These are phyloP conservation scores for Plasmodium vinckei DNA, from an alignment of 169 alveolate genomes.

Conservation along the genomic window DNA sequence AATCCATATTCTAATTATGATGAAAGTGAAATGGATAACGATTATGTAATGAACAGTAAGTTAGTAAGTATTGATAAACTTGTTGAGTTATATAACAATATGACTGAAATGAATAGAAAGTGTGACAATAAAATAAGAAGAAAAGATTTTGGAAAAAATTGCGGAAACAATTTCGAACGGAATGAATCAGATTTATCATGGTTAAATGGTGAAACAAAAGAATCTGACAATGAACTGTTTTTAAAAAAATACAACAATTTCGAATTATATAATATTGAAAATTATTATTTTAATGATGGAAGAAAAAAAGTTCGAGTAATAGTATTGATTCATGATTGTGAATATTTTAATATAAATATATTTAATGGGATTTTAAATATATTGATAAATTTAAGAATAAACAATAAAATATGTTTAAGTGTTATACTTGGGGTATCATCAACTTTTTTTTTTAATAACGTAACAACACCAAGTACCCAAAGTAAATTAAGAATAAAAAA, in stretches of 20 bases:
- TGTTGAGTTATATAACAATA: slow-evolving; percentile 18
- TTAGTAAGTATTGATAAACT: slow-evolving; percentile 32
- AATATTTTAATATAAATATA: slow-evolving; percentile 52
- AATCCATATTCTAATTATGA: neutral
- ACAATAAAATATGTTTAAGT: slow-evolving; percentile 41
- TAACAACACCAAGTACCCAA: slow-evolving; percentile 65
- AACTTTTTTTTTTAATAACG: slow-evolving; percentile 46
- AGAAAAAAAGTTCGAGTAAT: slow-evolving; percentile 52
- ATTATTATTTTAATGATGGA: slow-evolving; percentile 47
- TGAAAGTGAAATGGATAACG: neutral
- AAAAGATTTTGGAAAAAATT: neutral
- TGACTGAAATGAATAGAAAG: slow-evolving; percentile 39
- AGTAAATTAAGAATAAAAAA: slow-evolving; percentile 63
- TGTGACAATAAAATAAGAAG: neutral
- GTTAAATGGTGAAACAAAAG: slow-evolving; percentile 5
- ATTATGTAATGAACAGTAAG: neutral
- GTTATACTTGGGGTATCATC: slow-evolving; percentile 61
- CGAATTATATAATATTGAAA: slow-evolving; percentile 28
- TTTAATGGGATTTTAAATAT: slow-evolving; percentile 65
- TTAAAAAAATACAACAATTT: neutral
- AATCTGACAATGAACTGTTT: neutral
- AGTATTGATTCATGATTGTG: slow-evolving; percentile 53
- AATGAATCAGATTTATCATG: neutral
- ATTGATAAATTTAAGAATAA: slow-evolving; percentile 52
- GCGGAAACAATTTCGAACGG: neutral